A percentile compares a stretch with the other conserved stretches of the same genome.
These are phyloP conservation scores for Aspergillus luchuensis DNA, from an alignment of 2,329 filamentous ascomycete species.

Conservation along the genomic window DNA sequence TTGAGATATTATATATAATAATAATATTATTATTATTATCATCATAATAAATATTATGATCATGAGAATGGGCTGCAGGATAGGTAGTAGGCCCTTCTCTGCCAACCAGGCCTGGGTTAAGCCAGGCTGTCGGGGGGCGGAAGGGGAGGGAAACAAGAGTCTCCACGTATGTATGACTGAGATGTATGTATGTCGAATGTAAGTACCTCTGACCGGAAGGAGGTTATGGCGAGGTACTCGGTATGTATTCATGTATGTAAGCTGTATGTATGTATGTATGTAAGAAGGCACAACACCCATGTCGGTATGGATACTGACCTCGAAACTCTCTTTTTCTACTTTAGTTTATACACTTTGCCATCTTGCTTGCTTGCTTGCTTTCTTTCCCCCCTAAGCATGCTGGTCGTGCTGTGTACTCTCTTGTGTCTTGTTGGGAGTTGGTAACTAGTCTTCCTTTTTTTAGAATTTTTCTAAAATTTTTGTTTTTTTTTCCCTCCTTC, in stretches of 20 bases:
- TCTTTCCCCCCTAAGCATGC: not conserved
- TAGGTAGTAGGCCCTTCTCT: too few relatives aligned
- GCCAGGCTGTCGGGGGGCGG: not conserved
- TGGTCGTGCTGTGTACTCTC: not conserved
- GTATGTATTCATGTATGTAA: conserved; percentile 6
- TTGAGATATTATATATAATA: too few relatives aligned
- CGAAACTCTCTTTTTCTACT: not conserved
- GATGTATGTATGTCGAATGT: conserved; percentile 2
- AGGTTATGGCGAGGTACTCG: not conserved
- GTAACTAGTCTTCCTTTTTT: too few relatives aligned
- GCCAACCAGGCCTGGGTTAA: not conserved
- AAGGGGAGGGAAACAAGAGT: too few relatives aligned
- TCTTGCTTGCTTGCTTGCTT: not conserved
- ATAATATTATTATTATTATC: too few relatives aligned
- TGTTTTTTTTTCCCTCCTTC: too few relatives aligned
- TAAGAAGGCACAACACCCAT: not conserved
- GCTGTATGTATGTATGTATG: conserved; percentile 7
- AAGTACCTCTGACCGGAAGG: conserved; percentile 5
- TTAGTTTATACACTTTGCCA: not conserved
- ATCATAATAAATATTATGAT: too few relatives aligned
- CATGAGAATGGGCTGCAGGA: too few relatives aligned
- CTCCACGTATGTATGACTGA: not conserved
- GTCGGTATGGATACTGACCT: not conserved
- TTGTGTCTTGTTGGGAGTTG: too few relatives aligned
- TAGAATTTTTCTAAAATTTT: too few relatives aligned